These are phyloP conservation scores for Erodium trifolium DNA, from an alignment of 441 rosid species.

Conservation along the genomic window DNA sequence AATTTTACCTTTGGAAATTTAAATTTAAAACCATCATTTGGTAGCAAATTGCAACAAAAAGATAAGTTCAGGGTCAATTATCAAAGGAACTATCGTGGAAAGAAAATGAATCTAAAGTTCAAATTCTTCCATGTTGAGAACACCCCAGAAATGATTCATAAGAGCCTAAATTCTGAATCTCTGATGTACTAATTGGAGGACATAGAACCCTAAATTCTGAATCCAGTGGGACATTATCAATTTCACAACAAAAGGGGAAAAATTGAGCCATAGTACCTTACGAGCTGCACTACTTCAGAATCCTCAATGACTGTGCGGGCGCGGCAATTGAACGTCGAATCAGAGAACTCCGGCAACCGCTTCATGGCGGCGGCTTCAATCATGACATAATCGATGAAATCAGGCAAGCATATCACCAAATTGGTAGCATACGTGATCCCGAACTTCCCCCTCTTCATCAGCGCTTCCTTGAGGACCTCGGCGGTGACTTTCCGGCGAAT, in stretches of 20 bases:
- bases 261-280: constrained; percentile 36
- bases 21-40: no score
- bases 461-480: constrained; percentile 54
- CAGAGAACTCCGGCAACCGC: constrained; percentile 40
- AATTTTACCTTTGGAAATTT: no score
- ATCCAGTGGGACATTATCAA: neutral
- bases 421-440: constrained; percentile 72
- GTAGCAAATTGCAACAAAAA: no score
- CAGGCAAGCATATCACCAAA: constrained; percentile 42
- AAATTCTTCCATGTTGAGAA: neutral
- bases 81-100: neutral
- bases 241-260: neutral
- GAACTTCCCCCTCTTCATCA: constrained; percentile 58
- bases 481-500: constrained; percentile 60
- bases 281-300: constrained; percentile 57
- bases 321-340: constrained; percentile 45
- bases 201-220: neutral
- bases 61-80: no score
- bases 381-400: constrained; percentile 64
- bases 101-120: constrained; percentile 6
- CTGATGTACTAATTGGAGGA: no score
- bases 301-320: constrained; percentile 50
- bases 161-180: no score
- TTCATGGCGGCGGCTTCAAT: constrained; percentile 76
- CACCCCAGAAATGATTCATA: neutral